Base-by-base conservation (phyloP, 1,139 yeast genomes). In the Zygoascus hellenicus region DNA sequence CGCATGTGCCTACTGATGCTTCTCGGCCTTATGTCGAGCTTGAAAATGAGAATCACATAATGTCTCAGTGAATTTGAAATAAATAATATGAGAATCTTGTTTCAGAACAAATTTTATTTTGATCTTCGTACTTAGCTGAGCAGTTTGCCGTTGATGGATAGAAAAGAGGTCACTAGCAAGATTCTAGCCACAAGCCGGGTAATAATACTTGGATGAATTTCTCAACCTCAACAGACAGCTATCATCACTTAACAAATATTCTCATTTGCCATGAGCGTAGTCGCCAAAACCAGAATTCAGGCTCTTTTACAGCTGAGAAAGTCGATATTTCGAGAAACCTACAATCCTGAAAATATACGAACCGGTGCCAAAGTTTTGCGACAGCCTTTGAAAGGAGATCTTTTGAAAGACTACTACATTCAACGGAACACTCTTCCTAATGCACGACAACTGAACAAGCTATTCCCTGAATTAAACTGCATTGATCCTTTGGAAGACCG, bases 351-450 rank as follows among this genome's bases (percentile, higher is more conserved):
- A 2, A 71, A 75, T 38, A 68, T 70, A 47, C 78, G 96, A 62
- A 86, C 87, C 29, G 96, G 96, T 33, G 70, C 89, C 43, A 83
- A 84, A 63, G 79, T 86, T 33, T 74, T 89, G 53, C 74, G 83
- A 44, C 77, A 81, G 43, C 83, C 87, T 35, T 75, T 89, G 53
- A 80, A 77, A 61, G 97, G 97, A 31, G 87, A 86, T 29, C 71
- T 79, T 35, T 65, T 87, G 43, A 80, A 80, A 45, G 70, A 76
- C 53, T 89, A 88, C 65, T 89, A 89, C 63, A 95, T 95, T 43
- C 79, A 77, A 45, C 82, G 87, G 14, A 36, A 37, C 16, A 17
- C 47, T 30, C 49, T 54, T 15, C 54, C 75, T 81, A 61, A 80
- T 87, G 42, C 82, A 78, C 35, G 81, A 78, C 64, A 76, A 69